Percentiles rank a stretch among this genome's conserved stretches.
phyloP scores from a whole-genome alignment of 805 yeast species.

The Candida hispaniensis region DNA sequence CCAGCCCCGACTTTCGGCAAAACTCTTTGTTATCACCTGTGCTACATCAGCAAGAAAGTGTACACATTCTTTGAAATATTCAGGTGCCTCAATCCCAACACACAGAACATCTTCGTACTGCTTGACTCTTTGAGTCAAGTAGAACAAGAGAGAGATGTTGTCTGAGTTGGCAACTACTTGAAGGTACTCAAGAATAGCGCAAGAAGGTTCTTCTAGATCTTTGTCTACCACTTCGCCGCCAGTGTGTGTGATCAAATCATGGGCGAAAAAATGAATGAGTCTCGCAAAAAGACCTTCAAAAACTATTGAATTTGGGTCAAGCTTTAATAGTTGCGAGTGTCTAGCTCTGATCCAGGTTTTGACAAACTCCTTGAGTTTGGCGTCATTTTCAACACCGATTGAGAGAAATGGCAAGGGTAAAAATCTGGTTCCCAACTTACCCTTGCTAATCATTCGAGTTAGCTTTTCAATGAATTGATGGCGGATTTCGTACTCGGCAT shows the following conservation, averaged over 20 bases:
- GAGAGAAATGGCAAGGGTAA: constrained; percentile 53
- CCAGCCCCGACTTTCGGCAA: constrained; percentile 54
- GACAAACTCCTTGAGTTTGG: constrained; percentile 38
- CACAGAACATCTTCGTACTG: constrained; percentile 54
- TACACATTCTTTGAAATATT: constrained; percentile 26
- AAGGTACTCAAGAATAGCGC: constrained; percentile 50
- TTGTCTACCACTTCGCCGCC: constrained; percentile 17
- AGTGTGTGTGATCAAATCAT: constrained; percentile 42
- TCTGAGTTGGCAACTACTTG: constrained; percentile 50
- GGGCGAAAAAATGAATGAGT: constrained; percentile 59
- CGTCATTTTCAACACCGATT: constrained; percentile 65
- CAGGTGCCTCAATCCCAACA: constrained; percentile 24
- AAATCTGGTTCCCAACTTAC: constrained; percentile 48
- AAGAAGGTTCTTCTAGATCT: constrained; percentile 36
- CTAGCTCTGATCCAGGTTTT: constrained; percentile 65
- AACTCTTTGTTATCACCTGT: constrained; percentile 51
- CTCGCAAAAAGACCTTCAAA: constrained; percentile 62
- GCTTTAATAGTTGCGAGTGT: constrained; percentile 27
- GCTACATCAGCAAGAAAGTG: constrained; percentile 65
- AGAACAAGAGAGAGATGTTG: constrained; percentile 62
- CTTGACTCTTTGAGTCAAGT: constrained; percentile 66
- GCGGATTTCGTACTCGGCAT: constrained; percentile 5
- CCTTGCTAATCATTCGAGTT: constrained; percentile 7
- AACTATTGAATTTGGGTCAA: constrained; percentile 34
- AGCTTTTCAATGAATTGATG: constrained; percentile 9